These are phyloP conservation scores for Baeospora myosura DNA, from an alignment of 1,284 basidiomycete species.

Conservation along the genomic window DNA sequence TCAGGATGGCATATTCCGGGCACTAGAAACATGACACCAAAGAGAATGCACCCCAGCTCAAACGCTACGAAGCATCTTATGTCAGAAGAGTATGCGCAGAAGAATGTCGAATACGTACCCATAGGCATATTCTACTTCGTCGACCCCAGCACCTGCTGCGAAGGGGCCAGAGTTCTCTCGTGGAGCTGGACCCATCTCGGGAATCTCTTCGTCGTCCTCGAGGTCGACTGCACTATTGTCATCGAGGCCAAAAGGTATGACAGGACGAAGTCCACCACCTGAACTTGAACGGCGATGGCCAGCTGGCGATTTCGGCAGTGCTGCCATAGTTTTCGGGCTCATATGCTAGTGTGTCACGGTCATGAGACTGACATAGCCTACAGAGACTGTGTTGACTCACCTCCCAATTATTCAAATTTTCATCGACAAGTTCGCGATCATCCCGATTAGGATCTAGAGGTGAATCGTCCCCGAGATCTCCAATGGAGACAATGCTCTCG, in stretches of 20 bases:
- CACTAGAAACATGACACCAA: no score
- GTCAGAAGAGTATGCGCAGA: no score
- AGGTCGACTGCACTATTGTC: slow-evolving; percentile 51
- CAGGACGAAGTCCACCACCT: slow-evolving; percentile 73
- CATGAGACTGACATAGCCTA: slow-evolving; percentile 3
- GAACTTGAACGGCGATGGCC: slow-evolving; percentile 73
- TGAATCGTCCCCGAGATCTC: slow-evolving; percentile 75
- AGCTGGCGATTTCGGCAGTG: slow-evolving; percentile 81
- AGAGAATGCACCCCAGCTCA: background rate
- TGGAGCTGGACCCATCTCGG: slow-evolving; percentile 69
- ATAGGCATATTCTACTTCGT: slow-evolving; percentile 83
- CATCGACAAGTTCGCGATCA: slow-evolving; percentile 58
- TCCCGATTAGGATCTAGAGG: slow-evolving; percentile 56
- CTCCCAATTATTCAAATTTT: slow-evolving; percentile 91
- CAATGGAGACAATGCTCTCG: slow-evolving; percentile 84
- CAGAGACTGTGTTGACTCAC: no score
- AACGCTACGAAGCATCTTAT: background rate
- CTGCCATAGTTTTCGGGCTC: slow-evolving; percentile 89
- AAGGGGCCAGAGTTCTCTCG: slow-evolving; percentile 67
- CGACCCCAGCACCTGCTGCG: slow-evolving; percentile 70
- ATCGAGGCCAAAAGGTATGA: slow-evolving; percentile 73
- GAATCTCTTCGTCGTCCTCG: slow-evolving; percentile 46
- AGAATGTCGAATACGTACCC: slow-evolving; percentile 60
- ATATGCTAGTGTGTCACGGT: slow-evolving; percentile 59
- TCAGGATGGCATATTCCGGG: no score